Evolutionary conservation across 352 stramenopile species (phyloP).

Genomic region (Phytophthora chlamydospora): DNA sequence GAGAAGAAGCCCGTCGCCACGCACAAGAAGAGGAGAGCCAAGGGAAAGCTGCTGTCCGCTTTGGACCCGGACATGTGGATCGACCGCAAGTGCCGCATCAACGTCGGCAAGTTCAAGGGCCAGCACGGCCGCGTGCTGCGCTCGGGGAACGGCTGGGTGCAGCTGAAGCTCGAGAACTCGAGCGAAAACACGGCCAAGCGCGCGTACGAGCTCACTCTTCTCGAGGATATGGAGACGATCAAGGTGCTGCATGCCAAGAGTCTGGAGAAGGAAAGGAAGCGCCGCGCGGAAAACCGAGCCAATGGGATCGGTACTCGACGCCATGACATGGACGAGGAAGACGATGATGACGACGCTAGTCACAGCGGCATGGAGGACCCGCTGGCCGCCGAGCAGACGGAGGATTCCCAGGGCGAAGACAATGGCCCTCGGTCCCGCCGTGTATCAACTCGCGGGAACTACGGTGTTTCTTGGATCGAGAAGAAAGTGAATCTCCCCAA

Average conservation of each 20-base stretch:
- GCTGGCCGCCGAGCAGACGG: slow-evolving; percentile 56
- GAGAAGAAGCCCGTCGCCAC: slow-evolving; percentile 22
- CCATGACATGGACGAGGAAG: slow-evolving; percentile 57
- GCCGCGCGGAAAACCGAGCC: slow-evolving; percentile 36
- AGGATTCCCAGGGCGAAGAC: slow-evolving; percentile 85
- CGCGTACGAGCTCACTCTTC: slow-evolving; percentile 85
- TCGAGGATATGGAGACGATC: slow-evolving; percentile 86
- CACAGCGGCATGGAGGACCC: slow-evolving; percentile 64
- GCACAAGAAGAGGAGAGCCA: slow-evolving; percentile 38
- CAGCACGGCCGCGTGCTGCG: slow-evolving; percentile 74
- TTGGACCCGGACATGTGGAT: slow-evolving; percentile 91
- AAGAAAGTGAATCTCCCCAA: slow-evolving; percentile 83
- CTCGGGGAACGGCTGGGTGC: slow-evolving; percentile 90
- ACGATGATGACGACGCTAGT: slow-evolving; percentile 57
- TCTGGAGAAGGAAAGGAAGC: slow-evolving; percentile 63
- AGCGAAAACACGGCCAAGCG: slow-evolving; percentile 89
- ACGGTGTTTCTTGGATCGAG: slow-evolving; percentile 89
- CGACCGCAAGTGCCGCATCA: slow-evolving; percentile 84
- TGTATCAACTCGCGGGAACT: slow-evolving; percentile 79
- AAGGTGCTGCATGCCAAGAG: slow-evolving; percentile 77
- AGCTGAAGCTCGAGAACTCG: slow-evolving; percentile 82
- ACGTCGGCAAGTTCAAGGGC: slow-evolving; percentile 89
- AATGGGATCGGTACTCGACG: slow-evolving; percentile 28
- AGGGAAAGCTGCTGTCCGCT: slow-evolving; percentile 73
- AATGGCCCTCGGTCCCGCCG: slow-evolving; percentile 72